phyloP scores from a whole-genome alignment of 129 eudicot species.

The Oenanthe sinensis region DNA sequence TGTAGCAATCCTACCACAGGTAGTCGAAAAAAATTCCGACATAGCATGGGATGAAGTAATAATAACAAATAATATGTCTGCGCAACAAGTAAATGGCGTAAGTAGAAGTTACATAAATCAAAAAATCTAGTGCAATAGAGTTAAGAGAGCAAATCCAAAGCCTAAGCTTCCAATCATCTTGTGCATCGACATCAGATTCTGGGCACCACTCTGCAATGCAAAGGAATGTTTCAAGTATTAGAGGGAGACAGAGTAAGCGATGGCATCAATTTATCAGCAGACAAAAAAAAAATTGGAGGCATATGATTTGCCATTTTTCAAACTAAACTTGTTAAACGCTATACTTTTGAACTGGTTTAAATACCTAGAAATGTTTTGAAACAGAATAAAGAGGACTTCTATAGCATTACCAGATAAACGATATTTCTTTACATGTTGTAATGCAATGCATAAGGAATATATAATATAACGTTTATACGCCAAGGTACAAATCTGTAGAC shows the following conservation, averaged over 20 bases:
- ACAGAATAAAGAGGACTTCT: not conserved
- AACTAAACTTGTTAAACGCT: not conserved
- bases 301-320: not conserved
- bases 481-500: not conserved
- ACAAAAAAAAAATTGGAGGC: not conserved
- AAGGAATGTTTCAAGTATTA: not conserved
- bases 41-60: conserved; percentile 14
- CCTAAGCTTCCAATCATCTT: conserved; percentile 36
- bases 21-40: not conserved
- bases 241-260: not conserved
- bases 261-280: not conserved
- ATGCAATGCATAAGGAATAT: not conserved
- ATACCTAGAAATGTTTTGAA: not conserved
- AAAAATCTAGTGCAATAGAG: conserved; percentile 30
- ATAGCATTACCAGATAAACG: not conserved
- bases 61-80: conserved; percentile 9
- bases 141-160: conserved; percentile 36
- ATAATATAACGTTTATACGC: not conserved
- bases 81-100: not conserved
- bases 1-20: conserved; percentile 19
- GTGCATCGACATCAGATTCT: conserved; percentile 31
- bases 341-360: too few species aligned
- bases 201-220: conserved; percentile 48
- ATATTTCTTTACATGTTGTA: not conserved
- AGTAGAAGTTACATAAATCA: conserved; percentile 1